phyloP scores from a whole-genome alignment of 116 monocot species.

The Iris pallida region DNA sequence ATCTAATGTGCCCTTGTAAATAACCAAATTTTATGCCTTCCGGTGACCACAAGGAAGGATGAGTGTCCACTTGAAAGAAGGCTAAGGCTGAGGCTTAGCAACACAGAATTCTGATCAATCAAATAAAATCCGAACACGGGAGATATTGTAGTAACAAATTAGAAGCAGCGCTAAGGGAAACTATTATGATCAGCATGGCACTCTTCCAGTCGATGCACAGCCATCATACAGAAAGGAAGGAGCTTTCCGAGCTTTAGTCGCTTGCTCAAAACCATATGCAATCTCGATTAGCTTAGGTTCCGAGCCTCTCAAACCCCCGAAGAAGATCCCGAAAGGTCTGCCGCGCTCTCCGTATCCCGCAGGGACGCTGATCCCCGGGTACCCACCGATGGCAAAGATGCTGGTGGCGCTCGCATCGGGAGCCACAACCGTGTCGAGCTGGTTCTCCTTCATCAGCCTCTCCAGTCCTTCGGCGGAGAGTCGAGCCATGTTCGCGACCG shows the following conservation, averaged over 20 bases:
- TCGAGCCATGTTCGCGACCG: conserved; percentile 25
- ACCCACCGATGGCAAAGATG: conserved; percentile 59
- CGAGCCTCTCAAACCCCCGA: conserved; percentile 64
- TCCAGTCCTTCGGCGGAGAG: conserved; percentile 44
- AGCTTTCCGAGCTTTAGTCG: conserved; percentile 38
- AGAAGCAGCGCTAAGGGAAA: too few species aligned
- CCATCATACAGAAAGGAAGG: conserved; percentile 15
- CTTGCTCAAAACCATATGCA: conserved; percentile 75
- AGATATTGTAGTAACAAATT: too few species aligned
- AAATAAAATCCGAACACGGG: too few species aligned
- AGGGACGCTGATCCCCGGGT: conserved; percentile 68
- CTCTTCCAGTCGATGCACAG: too few species aligned
- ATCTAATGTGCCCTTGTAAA: too few species aligned
- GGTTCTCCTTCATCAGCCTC: conserved; percentile 46
- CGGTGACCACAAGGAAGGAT: too few species aligned
- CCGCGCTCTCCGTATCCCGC: conserved; percentile 42
- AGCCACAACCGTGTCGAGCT: conserved; percentile 52
- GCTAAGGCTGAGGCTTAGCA: too few species aligned
- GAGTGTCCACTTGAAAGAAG: too few species aligned
- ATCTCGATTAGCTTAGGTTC: conserved; percentile 76
- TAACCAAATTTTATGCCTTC: too few species aligned
- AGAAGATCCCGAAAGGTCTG: conserved; percentile 50
- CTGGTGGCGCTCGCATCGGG: conserved; percentile 5
- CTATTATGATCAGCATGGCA: too few species aligned
- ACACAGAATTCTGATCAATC: too few species aligned